These are phyloP conservation scores for Vinca minor DNA, from an alignment of 257 asterid genomes.

Conservation along the genomic window DNA sequence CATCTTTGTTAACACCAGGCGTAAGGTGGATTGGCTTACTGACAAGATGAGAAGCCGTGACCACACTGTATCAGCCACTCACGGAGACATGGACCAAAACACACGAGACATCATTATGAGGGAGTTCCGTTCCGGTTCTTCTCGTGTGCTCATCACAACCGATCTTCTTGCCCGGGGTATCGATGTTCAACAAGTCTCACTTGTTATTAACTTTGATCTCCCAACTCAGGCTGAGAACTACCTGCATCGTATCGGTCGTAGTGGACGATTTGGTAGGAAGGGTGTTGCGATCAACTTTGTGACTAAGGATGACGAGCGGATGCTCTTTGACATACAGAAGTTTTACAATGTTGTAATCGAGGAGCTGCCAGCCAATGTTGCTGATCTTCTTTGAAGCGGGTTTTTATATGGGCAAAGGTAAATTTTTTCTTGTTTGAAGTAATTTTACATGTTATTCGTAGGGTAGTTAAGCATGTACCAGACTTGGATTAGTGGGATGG, in stretches of 20 bases:
- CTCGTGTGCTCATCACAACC: slow-evolving; percentile 70
- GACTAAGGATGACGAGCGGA: slow-evolving; percentile 62
- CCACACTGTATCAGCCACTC: slow-evolving; percentile 42
- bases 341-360: slow-evolving; percentile 59
- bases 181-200: slow-evolving; percentile 77
- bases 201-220: slow-evolving; percentile 66
- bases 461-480: slow-evolving; percentile 31
- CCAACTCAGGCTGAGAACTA: slow-evolving; percentile 85
- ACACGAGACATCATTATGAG: slow-evolving; percentile 46
- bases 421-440: slow-evolving; percentile 26
- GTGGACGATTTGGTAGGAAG: slow-evolving; percentile 82
- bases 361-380: slow-evolving; percentile 85
- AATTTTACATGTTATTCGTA: slow-evolving; percentile 23
- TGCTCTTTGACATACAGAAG: slow-evolving; percentile 67
- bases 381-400: slow-evolving; percentile 53
- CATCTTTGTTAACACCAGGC: slow-evolving; percentile 42
- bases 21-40: slow-evolving; percentile 45
- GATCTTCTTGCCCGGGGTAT: slow-evolving; percentile 81
- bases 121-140: slow-evolving; percentile 53
- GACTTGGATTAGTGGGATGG: slow-evolving; percentile 18
- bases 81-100: slow-evolving; percentile 48
- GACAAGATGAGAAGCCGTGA: slow-evolving; percentile 43
- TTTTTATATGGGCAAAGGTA: slow-evolving; percentile 29
- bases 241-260: slow-evolving; percentile 78
- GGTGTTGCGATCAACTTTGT: slow-evolving; percentile 90